These are phyloP conservation scores for Boletus sp. DNA, from an alignment of 1,284 basidiomycete genomes.

Conservation along the genomic window DNA sequence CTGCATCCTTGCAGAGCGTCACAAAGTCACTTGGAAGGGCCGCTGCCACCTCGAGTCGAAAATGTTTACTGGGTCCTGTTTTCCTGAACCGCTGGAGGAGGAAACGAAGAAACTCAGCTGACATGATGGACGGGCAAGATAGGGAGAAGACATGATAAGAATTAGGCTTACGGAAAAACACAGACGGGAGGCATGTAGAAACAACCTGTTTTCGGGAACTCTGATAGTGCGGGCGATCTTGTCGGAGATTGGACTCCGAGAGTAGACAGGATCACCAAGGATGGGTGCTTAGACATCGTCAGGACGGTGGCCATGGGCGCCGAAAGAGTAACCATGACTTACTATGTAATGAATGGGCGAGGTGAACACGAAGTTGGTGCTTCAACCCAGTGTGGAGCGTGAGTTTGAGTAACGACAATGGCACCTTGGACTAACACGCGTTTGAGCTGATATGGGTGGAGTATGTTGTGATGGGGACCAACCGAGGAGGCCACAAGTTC, in stretches of 20 bases:
- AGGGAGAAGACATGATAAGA: slow-evolving; percentile 1
- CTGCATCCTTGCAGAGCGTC: slow-evolving; percentile 41
- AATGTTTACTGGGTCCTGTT: slow-evolving; percentile 41
- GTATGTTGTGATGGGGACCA: slow-evolving; percentile 27
- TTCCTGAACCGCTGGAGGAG: slow-evolving; percentile 46
- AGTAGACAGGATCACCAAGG: slow-evolving; percentile 53
- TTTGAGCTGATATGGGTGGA: slow-evolving; percentile 14
- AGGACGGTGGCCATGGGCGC: not conserved
- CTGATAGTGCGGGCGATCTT: slow-evolving; percentile 32
- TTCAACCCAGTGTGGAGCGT: slow-evolving; percentile 60
- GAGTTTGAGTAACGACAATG: slow-evolving; percentile 55
- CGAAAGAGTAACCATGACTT: slow-evolving; percentile 14
- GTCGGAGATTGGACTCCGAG: slow-evolving; percentile 33
- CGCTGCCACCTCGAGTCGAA: slow-evolving; percentile 47
- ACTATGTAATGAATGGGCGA: slow-evolving; percentile 51
- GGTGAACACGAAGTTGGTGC: slow-evolving; percentile 68
- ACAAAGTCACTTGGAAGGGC: slow-evolving; percentile 53
- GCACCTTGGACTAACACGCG: slow-evolving; percentile 40
- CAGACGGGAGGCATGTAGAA: slow-evolving; percentile 57
- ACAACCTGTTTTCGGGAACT: slow-evolving; percentile 47
- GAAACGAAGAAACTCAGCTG: not conserved
- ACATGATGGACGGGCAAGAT: not conserved
- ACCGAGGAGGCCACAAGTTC: slow-evolving; percentile 59
- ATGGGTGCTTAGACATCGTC: slow-evolving; percentile 51
- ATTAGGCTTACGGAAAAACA: slow-evolving; percentile 47